A percentile compares a stretch with the other conserved stretches of the same genome.
phyloP scores from a whole-genome alignment of 2,329 filamentous ascomycete species.

The Pseudogymnoascus destructans region DNA sequence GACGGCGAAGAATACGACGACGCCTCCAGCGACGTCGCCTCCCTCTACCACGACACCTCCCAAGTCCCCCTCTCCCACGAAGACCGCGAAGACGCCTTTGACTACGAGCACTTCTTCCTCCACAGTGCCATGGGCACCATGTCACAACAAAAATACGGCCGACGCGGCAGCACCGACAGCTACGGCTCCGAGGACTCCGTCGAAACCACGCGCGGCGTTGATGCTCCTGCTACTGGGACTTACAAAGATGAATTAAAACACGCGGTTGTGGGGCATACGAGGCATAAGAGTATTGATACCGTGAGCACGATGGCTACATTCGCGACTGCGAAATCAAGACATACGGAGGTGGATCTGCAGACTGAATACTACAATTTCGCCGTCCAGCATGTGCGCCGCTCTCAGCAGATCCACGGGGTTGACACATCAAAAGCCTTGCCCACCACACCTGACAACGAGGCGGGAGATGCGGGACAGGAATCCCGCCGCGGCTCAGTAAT shows the following conservation, averaged over 20 bases:
- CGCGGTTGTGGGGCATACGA: constrained; percentile 28
- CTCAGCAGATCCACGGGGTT: not conserved
- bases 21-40: constrained; percentile 45
- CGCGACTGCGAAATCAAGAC: constrained; percentile 37
- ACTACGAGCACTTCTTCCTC: constrained; percentile 91
- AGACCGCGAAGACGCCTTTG: constrained; percentile 87
- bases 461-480: not conserved
- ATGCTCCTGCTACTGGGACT: constrained; percentile 14
- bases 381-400: constrained; percentile 12
- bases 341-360: constrained; percentile 18
- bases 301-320: constrained; percentile 49
- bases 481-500: not conserved
- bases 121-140: constrained; percentile 82
- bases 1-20: constrained; percentile 28
- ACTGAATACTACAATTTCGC: constrained; percentile 32
- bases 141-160: constrained; percentile 37
- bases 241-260: constrained; percentile 10
- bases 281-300: constrained; percentile 45
- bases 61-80: constrained; percentile 64
- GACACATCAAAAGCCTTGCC: not conserved
- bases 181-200: constrained; percentile 47
- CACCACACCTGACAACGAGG: not conserved
- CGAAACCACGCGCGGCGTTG: constrained; percentile 45
- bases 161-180: constrained; percentile 38
- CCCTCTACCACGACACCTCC: constrained; percentile 48